Percentiles rank a stretch among this genome's conserved stretches.
These are phyloP conservation scores for Excoecaria agallocha DNA, from an alignment of 345 rosid species.

Conservation along the genomic window DNA sequence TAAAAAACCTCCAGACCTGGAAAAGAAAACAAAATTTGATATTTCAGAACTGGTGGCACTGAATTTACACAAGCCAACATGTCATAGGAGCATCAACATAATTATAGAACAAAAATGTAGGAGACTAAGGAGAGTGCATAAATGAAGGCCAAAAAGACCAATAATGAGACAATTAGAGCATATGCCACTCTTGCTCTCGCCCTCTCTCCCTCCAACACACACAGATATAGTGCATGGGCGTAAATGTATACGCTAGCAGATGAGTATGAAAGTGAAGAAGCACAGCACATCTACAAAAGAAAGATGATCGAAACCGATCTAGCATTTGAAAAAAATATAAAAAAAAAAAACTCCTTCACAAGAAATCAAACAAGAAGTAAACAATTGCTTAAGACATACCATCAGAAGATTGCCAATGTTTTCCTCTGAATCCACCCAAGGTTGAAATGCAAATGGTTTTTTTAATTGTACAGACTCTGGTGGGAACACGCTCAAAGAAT, in stretches of 20 bases:
- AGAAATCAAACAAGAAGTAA: not conserved
- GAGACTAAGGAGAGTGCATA: not conserved
- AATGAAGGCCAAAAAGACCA: not conserved
- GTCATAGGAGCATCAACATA: conserved; percentile 5
- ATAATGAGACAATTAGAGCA: not conserved
- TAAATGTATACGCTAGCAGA: not conserved
- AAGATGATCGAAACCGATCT: not conserved
- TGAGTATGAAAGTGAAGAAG: not conserved
- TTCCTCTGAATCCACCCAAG: conserved; percentile 82
- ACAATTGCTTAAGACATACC: conserved; percentile 47
- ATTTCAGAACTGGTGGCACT: conserved; percentile 12
- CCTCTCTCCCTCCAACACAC: not conserved
- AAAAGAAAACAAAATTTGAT: conserved; percentile 28
- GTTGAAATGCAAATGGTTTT: conserved; percentile 73
- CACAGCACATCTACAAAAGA: not conserved
- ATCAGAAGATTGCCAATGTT: conserved; percentile 89
- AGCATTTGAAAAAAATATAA: too few species aligned
- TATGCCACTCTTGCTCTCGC: not conserved
- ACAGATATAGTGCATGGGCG: not conserved
- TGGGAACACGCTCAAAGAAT: conserved; percentile 69
- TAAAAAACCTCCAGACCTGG: conserved; percentile 96
- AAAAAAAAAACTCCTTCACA: not conserved
- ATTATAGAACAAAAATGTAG: conserved; percentile 1
- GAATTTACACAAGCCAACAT: conserved; percentile 6
- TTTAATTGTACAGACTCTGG: conserved; percentile 64